Conservation (phyloP, 208 protist species). For the Acanthamoeba royreba region DNA sequence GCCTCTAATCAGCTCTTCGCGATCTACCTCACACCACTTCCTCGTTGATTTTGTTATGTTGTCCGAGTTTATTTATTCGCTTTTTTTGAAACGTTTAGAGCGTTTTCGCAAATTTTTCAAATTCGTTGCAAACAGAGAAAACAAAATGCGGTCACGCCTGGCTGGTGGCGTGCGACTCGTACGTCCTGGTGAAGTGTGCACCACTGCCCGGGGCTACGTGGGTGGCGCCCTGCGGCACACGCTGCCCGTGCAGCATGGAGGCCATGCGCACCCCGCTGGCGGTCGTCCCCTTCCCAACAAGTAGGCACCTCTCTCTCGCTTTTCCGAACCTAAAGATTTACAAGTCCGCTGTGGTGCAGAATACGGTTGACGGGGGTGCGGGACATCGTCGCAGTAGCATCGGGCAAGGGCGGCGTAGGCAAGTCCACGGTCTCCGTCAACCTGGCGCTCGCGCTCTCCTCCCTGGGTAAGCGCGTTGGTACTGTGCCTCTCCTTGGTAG, state of each 20-base stretch:
- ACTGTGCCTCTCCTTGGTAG: background rate
- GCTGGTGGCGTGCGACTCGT: background rate
- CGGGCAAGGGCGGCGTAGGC: constrained; percentile 80
- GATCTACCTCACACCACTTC: too few relatives aligned
- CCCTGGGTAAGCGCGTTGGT: background rate
- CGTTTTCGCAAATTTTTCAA: too few relatives aligned
- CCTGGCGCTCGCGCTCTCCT: constrained; percentile 63
- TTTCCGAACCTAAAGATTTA: background rate
- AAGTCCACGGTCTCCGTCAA: constrained; percentile 78
- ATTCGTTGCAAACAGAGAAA: too few relatives aligned
- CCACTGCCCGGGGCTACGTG: too few relatives aligned
- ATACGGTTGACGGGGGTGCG: constrained; percentile 55
- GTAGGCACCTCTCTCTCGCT: background rate
- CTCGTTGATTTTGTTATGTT: too few relatives aligned
- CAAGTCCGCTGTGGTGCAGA: background rate
- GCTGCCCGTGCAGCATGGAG: background rate
- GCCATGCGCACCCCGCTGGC: background rate
- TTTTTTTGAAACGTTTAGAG: too few relatives aligned
- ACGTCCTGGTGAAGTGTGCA: too few relatives aligned
- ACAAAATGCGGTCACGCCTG: too few relatives aligned
- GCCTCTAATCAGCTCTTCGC: background rate
- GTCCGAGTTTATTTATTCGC: too few relatives aligned
- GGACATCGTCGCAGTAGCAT: constrained; percentile 64
- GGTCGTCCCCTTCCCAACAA: background rate
- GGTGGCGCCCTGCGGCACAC: background rate